These are phyloP conservation scores for Ephemerocybe angulata DNA, from an alignment of 768 basidiomycete genomes.

Conservation along the genomic window DNA sequence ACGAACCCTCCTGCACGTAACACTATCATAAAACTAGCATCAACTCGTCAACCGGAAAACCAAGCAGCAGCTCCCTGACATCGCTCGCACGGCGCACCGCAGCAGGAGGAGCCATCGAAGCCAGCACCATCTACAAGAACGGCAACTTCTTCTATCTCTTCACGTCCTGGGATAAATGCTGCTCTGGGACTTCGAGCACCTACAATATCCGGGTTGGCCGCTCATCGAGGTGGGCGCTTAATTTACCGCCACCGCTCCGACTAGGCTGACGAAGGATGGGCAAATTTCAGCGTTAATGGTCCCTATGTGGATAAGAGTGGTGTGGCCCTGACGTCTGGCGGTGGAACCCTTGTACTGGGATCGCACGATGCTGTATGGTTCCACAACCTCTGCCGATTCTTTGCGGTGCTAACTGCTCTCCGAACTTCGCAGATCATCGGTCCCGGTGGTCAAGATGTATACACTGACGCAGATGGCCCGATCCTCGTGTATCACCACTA, in stretches of 20 bases:
- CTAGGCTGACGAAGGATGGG: neutral
- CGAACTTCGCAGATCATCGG: slow-evolving; percentile 38
- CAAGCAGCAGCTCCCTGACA: slow-evolving; percentile 34
- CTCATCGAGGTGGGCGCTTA: slow-evolving; percentile 39
- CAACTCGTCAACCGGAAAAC: slow-evolving; percentile 40
- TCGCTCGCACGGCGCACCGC: slow-evolving; percentile 45
- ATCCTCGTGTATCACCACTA: slow-evolving; percentile 55
- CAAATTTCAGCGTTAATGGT: slow-evolving; percentile 33
- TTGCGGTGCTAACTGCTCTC: neutral
- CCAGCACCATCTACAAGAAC: slow-evolving; percentile 41
- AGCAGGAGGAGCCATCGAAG: slow-evolving; percentile 46
- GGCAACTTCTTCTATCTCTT: slow-evolving; percentile 53
- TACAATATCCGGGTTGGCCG: slow-evolving; percentile 61
- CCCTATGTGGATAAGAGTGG: slow-evolving; percentile 46
- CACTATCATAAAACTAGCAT: slow-evolving; percentile 20
- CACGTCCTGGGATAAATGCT: slow-evolving; percentile 53
- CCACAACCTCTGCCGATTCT: neutral
- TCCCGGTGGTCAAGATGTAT: slow-evolving; percentile 53
- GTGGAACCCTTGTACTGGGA: slow-evolving; percentile 49
- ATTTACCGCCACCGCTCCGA: neutral
- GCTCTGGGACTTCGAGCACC: slow-evolving; percentile 46
- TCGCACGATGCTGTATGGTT: slow-evolving; percentile 39
- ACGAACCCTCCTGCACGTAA: neutral
- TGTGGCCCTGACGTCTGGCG: slow-evolving; percentile 42
- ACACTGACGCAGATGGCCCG: slow-evolving; percentile 41